These are phyloP conservation scores for Chaetoceros tenuissimus DNA, from an alignment of 108 stramenopile genomes.

Conservation along the genomic window DNA sequence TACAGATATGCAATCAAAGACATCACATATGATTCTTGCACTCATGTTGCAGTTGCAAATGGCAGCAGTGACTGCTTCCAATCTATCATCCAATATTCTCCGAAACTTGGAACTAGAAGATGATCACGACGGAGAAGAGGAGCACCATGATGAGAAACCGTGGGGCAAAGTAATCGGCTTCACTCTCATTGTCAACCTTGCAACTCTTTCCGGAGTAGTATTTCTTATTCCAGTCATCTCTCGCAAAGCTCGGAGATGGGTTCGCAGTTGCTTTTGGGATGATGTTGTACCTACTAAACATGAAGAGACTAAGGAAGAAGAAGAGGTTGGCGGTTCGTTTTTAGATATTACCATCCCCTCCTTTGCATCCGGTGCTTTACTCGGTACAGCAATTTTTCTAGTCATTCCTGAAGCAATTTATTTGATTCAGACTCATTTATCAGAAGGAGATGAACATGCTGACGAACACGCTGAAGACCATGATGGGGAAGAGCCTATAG, in stretches of 20 bases:
- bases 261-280: constrained; percentile 2
- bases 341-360: constrained; percentile 20
- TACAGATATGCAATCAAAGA: too few species aligned
- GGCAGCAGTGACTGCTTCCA: too few species aligned
- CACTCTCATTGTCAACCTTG: constrained; percentile 40
- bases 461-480: constrained; percentile 13
- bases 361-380: constrained; percentile 56
- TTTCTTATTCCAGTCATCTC: constrained; percentile 9
- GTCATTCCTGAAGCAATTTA: constrained; percentile 45
- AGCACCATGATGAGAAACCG: constrained; percentile 26
- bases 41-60: too few species aligned
- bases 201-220: constrained; percentile 37
- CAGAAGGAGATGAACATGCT: too few species aligned
- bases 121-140: constrained; percentile 10
- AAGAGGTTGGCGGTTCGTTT: background rate
- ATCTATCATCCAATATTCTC: too few species aligned
- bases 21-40: too few species aligned
- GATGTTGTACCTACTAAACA: constrained; percentile 3
- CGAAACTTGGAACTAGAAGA: constrained; percentile 8
- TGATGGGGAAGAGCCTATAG: constrained; percentile 9
- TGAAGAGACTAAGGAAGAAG: background rate
- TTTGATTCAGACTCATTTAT: constrained; percentile 8
- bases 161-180: constrained; percentile 43
- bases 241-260: constrained; percentile 9
- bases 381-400: constrained; percentile 59